Conservation (phyloP, 495 filamentous ascomycete species). For the Penicillium angulare region DNA sequence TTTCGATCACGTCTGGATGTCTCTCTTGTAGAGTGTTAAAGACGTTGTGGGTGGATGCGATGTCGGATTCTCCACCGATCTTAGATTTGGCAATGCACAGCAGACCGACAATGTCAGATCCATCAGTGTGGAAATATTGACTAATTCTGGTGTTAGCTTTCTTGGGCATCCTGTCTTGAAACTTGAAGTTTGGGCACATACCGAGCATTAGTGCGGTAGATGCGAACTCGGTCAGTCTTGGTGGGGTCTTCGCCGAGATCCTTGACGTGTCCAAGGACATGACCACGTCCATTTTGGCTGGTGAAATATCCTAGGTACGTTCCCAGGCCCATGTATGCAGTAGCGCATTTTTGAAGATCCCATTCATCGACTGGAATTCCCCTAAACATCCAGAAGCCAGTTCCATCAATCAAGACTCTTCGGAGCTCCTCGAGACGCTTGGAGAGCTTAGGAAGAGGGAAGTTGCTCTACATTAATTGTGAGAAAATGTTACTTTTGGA, state of each 20-base stretch:
- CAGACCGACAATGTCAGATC: slow-evolving; percentile 73
- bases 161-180: background rate
- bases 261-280: slow-evolving; percentile 89
- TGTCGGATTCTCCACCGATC: slow-evolving; percentile 79
- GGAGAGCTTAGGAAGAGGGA: slow-evolving; percentile 63
- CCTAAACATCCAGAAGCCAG: slow-evolving; percentile 89
- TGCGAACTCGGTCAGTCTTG: slow-evolving; percentile 78
- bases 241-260: slow-evolving; percentile 80
- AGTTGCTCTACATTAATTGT: slow-evolving; percentile 27
- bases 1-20: slow-evolving; percentile 71
- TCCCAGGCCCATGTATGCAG: slow-evolving; percentile 89
- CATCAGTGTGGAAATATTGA: slow-evolving; percentile 80
- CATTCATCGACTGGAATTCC: slow-evolving; percentile 73
- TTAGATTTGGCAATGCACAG: slow-evolving; percentile 73
- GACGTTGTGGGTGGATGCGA: slow-evolving; percentile 70
- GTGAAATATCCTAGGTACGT: slow-evolving; percentile 83
- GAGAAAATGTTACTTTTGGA: no score
- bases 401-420: slow-evolving; percentile 74
- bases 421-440: slow-evolving; percentile 56
- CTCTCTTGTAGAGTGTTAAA: slow-evolving; percentile 71
- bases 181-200: slow-evolving; percentile 32
- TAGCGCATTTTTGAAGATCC: slow-evolving; percentile 76
- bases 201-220: slow-evolving; percentile 85
- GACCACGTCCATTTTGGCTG: slow-evolving; percentile 82
- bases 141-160: slow-evolving; percentile 23